A percentile compares a stretch with the other conserved stretches of the same genome.
phyloP scores from a whole-genome alignment of 1,139 yeast genomes.

The Diutina sp. region DNA sequence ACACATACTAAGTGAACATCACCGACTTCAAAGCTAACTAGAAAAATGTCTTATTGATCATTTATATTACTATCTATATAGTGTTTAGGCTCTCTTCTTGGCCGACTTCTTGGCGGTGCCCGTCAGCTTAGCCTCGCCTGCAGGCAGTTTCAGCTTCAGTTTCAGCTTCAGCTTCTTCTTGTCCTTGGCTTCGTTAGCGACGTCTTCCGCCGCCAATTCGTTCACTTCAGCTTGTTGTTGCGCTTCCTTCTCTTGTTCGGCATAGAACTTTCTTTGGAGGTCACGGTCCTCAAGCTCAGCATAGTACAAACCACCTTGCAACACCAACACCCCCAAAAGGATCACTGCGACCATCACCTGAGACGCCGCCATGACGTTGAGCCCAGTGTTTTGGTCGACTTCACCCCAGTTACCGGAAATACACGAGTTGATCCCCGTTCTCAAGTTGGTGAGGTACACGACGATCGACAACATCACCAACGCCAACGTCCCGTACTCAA shows the following conservation, averaged over 20 bases:
- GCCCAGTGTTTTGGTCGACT: slow-evolving; percentile 72
- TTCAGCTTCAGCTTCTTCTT: neutral
- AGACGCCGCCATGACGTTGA: slow-evolving; percentile 87
- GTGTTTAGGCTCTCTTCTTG: neutral
- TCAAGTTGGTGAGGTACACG: slow-evolving; percentile 74
- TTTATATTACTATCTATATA: neutral
- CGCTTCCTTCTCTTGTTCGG: slow-evolving; percentile 16
- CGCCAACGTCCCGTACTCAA: slow-evolving; percentile 79
- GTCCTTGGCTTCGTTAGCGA: neutral
- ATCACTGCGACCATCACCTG: slow-evolving; percentile 64
- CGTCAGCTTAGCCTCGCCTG: neutral
- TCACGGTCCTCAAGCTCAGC: slow-evolving; percentile 65
- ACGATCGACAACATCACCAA: slow-evolving; percentile 60
- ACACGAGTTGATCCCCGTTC: slow-evolving; percentile 69
- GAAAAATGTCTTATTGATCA: neutral
- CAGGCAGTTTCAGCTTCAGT: neutral
- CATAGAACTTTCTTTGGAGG: slow-evolving; percentile 38
- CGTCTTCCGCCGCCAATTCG: neutral
- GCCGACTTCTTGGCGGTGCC: neutral
- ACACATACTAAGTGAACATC: neutral
- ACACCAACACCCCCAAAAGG: slow-evolving; percentile 62
- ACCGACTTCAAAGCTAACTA: too few relatives aligned
- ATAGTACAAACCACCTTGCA: slow-evolving; percentile 85
- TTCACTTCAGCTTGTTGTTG: slow-evolving; percentile 7
- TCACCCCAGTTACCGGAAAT: slow-evolving; percentile 82